Conservation (phyloP, 371 early-diverging fungal species). For the Mortierella sp. region DNA sequence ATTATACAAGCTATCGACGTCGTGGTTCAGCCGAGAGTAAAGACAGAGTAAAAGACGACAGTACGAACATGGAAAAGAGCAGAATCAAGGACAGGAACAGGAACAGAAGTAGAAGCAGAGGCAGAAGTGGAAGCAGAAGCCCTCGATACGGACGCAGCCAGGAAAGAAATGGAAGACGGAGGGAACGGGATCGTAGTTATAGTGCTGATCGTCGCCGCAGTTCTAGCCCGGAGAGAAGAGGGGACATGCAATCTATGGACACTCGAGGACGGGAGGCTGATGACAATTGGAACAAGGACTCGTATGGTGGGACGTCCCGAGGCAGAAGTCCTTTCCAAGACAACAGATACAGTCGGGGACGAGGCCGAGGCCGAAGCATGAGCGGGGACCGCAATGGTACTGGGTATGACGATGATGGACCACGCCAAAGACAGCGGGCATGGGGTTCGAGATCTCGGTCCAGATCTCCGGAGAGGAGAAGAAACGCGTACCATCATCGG, state of each 20-base stretch:
- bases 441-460: slow-evolving; percentile 16
- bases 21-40: not conserved
- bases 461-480: slow-evolving; percentile 7
- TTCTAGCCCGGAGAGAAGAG: not conserved
- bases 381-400: not conserved
- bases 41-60: not conserved
- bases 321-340: slow-evolving; percentile 1
- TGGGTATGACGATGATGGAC: not conserved
- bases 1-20: not conserved
- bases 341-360: not conserved
- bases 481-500: slow-evolving; percentile 1
- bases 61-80: slow-evolving; percentile 11
- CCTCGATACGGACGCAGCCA: too few species aligned
- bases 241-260: not conserved
- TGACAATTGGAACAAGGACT: too few species aligned
- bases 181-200: too few species aligned
- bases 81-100: not conserved
- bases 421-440: not conserved
- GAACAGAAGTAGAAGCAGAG: too few species aligned
- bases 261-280: too few species aligned
- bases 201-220: not conserved
- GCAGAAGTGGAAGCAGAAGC: not conserved
- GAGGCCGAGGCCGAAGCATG: not conserved
- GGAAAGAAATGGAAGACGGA: too few species aligned
- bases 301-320: too few species aligned